Percentiles rank a stretch among this genome's conserved stretches.
These are phyloP conservation scores for Huntiella abstrusa DNA, from an alignment of 2,329 filamentous ascomycete genomes.

Conservation along the genomic window DNA sequence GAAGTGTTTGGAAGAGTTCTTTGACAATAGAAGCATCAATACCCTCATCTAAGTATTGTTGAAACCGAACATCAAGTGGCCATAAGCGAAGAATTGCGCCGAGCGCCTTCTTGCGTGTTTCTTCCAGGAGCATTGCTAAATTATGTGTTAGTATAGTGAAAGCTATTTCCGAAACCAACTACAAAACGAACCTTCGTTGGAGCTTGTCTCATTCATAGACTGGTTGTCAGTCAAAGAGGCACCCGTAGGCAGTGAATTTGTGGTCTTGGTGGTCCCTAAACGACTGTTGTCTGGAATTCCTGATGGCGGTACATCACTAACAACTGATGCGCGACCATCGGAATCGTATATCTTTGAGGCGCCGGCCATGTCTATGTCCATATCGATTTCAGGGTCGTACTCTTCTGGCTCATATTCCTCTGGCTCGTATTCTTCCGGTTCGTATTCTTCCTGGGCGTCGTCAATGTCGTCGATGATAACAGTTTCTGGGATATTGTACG, in stretches of 20 bases:
- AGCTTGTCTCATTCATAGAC: not conserved
- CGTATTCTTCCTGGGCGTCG: not conserved
- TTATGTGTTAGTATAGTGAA: not conserved
- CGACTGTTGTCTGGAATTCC: too few species aligned
- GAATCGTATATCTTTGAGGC: slow-evolving; percentile 2
- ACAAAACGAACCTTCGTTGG: not conserved
- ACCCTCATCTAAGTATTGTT: slow-evolving; percentile 55
- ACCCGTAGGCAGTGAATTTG: too few species aligned
- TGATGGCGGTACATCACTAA: too few species aligned
- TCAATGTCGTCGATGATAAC: not conserved
- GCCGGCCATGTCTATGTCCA: slow-evolving; percentile 1
- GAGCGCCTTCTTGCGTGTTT: slow-evolving; percentile 40
- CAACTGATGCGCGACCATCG: slow-evolving; percentile 3
- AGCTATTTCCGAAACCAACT: not conserved
- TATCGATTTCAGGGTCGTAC: slow-evolving; percentile 2
- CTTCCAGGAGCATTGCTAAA: slow-evolving; percentile 13
- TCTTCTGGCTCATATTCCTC: slow-evolving; percentile 9
- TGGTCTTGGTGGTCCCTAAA: too few species aligned
- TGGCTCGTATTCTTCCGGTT: slow-evolving; percentile 6
- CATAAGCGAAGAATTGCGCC: slow-evolving; percentile 47
- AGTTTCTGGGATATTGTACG: too few species aligned
- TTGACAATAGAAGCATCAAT: slow-evolving; percentile 45
- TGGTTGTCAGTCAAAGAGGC: too few species aligned
- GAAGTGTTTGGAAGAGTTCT: slow-evolving; percentile 48
- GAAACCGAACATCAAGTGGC: slow-evolving; percentile 50